Conservation (phyloP, 2,329 filamentous ascomycete genomes). For the Stagonosporopsis chrysanthemi region DNA sequence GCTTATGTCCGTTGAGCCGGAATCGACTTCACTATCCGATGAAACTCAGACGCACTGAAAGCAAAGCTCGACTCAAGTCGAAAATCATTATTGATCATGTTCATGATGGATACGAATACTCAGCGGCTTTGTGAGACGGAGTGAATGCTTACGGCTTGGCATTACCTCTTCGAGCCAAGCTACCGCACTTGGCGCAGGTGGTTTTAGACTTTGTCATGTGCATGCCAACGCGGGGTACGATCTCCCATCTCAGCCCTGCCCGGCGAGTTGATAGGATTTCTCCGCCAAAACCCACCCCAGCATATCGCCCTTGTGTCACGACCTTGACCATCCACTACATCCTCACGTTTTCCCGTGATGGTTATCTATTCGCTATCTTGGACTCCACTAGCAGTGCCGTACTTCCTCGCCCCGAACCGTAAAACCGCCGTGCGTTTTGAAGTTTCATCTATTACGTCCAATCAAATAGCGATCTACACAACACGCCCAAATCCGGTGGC, state of each 20-base stretch:
- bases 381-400: constrained; percentile 20
- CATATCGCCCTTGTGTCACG: not conserved
- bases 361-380: constrained; percentile 32
- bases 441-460: constrained; percentile 33
- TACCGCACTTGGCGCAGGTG: constrained; percentile 5
- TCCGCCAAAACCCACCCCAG: not conserved
- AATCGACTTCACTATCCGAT: not conserved
- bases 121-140: constrained; percentile 5
- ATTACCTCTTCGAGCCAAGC: constrained; percentile 12
- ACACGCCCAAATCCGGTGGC: constrained; percentile 18
- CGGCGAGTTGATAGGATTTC: constrained; percentile 5
- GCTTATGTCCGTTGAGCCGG: constrained; percentile 21
- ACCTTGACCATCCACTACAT: not conserved
- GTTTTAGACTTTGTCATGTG: constrained; percentile 1
- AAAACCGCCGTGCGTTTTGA: constrained; percentile 22
- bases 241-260: constrained; percentile 7
- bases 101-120: not conserved
- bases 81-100: not conserved
- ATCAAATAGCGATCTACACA: constrained; percentile 34
- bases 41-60: not conserved
- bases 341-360: constrained; percentile 30
- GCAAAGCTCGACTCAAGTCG: not conserved
- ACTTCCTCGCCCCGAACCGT: constrained; percentile 28
- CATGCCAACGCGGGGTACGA: constrained; percentile 16
- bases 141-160: constrained; percentile 13